Base-by-base conservation (phyloP, 2,329 filamentous ascomycete species). In the Lasiodiplodia sp. region DNA sequence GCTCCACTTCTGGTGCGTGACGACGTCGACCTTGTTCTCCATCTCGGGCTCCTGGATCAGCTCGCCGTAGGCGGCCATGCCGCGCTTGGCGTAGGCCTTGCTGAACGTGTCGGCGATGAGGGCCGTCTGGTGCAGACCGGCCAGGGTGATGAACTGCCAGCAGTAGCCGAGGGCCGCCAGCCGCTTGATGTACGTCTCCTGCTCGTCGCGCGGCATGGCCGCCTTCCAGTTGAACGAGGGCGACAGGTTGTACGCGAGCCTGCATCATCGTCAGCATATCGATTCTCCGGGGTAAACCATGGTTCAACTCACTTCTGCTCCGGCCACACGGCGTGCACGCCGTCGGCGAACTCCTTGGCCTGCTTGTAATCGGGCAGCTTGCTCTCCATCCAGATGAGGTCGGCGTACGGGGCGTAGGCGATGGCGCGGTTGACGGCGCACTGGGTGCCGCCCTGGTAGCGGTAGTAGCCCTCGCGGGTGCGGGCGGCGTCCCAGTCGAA, bases 71-170 rank as follows among this genome's bases (percentile, higher is more conserved):
- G 95, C 96, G 68, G 94, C 90, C 95, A 99, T 99, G 68, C 95
- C 95, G 70, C 91, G 85, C 79, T 88, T 85, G 68, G 91, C 87
- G 80, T 92, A 99, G 60, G 93, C 92, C 78, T 89, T 88, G 70
- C 93, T 90, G 83, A 99, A 99, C 71, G 91, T 89, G 83, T 98
- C 90, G 76, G 91, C 91, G 83, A 97, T 96, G 66, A 99, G 88
- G 47, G 95, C 96, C 4, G 93, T 97, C 71, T 93, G 97, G 86
- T 99, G 96, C 78, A 99, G 87, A 73, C 96, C 96, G 5, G 95
- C 96, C 57, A 99, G 89, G n/a, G 96, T 99, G 85, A 99, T 99
- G 87, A 99, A 99, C 83, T 99, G 96, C 96, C 96, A 99, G 88
- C 93, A 97, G 88, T 99, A 99, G 71, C 96, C 96, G 60, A 99